Percentiles rank a stretch among this genome's conserved stretches.
Evolutionary conservation across 306 rosid species (phyloP).

Genomic region (barrel medic (Medicago truncatula)): DNA sequence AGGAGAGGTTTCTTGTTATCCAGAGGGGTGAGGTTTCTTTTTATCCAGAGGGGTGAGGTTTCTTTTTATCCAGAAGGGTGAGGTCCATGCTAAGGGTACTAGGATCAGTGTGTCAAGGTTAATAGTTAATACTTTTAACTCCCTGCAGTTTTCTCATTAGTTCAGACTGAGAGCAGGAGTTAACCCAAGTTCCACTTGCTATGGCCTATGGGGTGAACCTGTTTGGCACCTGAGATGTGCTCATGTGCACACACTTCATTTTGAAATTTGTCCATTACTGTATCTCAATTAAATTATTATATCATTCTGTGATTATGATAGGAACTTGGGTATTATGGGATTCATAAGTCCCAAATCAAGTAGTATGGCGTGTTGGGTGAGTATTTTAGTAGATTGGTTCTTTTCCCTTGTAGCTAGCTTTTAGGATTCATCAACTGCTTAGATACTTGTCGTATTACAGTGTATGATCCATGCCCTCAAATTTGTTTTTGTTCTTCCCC

Average conservation of each 20-base stretch:
- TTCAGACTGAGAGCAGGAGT: not conserved
- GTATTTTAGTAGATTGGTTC: not conserved
- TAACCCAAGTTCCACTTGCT: not conserved
- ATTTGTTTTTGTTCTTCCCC: not conserved
- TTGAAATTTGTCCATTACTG: slow-evolving; percentile 5
- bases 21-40: not conserved
- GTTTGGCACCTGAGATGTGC: not conserved
- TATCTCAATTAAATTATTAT: not conserved
- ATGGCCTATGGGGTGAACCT: slow-evolving; percentile 14
- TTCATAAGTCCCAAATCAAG: not conserved
- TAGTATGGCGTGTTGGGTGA: not conserved
- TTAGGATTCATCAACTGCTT: too few species aligned
- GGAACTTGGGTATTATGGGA: not conserved
- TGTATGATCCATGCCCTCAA: not conserved
- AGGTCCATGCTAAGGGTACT: slow-evolving; percentile 1
- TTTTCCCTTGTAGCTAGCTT: not conserved
- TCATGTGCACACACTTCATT: not conserved
- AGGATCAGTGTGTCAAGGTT: not conserved
- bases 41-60: not conserved
- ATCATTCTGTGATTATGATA: not conserved
- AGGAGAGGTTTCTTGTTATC: not conserved
- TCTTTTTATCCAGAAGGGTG: not conserved
- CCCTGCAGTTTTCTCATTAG: slow-evolving; percentile 3
- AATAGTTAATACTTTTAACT: not conserved
- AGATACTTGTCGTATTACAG: not conserved